Conservation (phyloP, 305 asterid genomes). For the Fraxinus sp. region DNA sequence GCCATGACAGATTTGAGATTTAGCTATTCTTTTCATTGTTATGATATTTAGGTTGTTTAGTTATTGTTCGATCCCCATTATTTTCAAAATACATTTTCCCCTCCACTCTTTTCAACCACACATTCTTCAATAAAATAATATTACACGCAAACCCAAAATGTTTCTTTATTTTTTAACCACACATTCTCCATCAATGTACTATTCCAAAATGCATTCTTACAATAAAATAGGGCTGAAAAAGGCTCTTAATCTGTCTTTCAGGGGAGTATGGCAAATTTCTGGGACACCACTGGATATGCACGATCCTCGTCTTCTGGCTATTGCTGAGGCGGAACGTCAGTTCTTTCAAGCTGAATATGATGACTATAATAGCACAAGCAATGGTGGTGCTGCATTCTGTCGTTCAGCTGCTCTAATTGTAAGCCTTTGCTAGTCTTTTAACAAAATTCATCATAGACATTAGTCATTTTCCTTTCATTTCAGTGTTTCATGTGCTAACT, state of each 20-base stretch:
- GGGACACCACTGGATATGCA: constrained; percentile 75
- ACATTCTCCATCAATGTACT: no score
- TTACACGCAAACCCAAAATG: no score
- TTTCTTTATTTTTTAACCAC: no score
- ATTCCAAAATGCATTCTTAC: no score
- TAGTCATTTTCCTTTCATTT: not conserved
- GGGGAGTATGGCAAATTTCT: constrained; percentile 90
- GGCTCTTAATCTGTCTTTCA: constrained; percentile 20
- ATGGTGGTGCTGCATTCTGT: constrained; percentile 86
- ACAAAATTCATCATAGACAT: constrained; percentile 15
- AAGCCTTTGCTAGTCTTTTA: constrained; percentile 30
- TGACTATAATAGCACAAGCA: constrained; percentile 70
- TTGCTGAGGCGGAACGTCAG: constrained; percentile 94
- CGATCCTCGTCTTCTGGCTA: constrained; percentile 83
- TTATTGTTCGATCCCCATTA: no score
- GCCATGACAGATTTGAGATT: not conserved
- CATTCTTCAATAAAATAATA: no score
- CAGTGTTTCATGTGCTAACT: not conserved
- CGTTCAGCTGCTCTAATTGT: constrained; percentile 98
- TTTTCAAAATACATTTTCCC: no score
- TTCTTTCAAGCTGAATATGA: constrained; percentile 86
- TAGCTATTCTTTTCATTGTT: not conserved
- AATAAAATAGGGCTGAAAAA: no score
- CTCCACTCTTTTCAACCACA: no score
- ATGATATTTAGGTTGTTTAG: constrained; percentile 9